These are phyloP conservation scores for Pichia exigua DNA, from an alignment of 805 yeast species.

Conservation along the genomic window DNA sequence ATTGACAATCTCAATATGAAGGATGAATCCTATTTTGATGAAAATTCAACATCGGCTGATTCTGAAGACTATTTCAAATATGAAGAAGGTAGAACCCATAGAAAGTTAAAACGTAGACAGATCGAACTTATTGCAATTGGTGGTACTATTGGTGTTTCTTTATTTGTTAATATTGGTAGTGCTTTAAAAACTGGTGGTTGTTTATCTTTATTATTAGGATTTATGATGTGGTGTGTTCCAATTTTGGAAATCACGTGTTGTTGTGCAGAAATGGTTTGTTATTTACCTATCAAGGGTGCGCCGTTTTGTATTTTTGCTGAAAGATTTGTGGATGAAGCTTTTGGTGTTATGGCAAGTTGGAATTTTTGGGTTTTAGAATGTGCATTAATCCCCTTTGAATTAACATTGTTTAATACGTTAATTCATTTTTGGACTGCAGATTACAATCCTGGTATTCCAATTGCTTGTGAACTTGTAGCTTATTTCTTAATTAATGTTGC, in stretches of 20 bases:
- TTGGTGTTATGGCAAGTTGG: slow-evolving; percentile 39
- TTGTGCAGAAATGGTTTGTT: slow-evolving; percentile 39
- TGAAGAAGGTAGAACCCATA: slow-evolving; percentile 14
- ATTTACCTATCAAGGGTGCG: slow-evolving; percentile 36
- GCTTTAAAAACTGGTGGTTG: slow-evolving; percentile 36
- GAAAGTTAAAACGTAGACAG: slow-evolving; percentile 52
- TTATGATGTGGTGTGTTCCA: slow-evolving; percentile 35
- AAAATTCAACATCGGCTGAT: neutral
- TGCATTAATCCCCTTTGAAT: slow-evolving; percentile 42
- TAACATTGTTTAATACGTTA: slow-evolving; percentile 44
- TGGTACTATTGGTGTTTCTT: slow-evolving; percentile 37
- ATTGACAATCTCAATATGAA: neutral
- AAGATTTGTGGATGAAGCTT: slow-evolving; percentile 37
- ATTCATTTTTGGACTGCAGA: slow-evolving; percentile 45
- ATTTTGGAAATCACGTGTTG: slow-evolving; percentile 34
- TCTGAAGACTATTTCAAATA: slow-evolving; percentile 2
- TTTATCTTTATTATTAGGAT: slow-evolving; percentile 32
- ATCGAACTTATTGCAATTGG: slow-evolving; percentile 71
- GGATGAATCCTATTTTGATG: neutral
- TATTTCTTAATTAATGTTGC: slow-evolving; percentile 37
- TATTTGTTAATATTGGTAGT: slow-evolving; percentile 37
- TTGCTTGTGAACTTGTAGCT: slow-evolving; percentile 34
- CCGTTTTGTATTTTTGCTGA: slow-evolving; percentile 41
- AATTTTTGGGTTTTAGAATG: slow-evolving; percentile 42
- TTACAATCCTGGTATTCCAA: slow-evolving; percentile 40